Percentiles rank a stretch among this genome's conserved stretches.
Evolutionary conservation across 306 rosid species (phyloP).

Genomic region (Casuarina equisetifolia): DNA sequence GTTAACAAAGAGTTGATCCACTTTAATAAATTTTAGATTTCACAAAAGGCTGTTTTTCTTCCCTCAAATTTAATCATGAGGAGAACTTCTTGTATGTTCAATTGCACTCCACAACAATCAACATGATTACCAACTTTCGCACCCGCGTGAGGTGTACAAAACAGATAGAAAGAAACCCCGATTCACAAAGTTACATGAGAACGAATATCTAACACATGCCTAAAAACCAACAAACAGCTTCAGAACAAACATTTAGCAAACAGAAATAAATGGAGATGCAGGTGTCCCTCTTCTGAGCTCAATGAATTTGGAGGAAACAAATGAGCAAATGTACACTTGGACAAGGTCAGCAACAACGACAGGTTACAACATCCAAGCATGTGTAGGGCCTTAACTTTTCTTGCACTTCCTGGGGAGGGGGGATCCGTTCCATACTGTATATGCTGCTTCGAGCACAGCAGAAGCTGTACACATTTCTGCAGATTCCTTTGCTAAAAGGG

Average conservation of each 20-base stretch:
- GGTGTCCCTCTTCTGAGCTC: constrained; percentile 16
- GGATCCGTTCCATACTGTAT: constrained; percentile 58
- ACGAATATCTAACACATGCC: constrained; percentile 33
- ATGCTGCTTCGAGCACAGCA: constrained; percentile 51
- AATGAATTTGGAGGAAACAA: constrained; percentile 10
- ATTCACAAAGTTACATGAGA: constrained; percentile 7
- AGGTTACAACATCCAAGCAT: constrained; percentile 52
- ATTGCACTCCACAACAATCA: background rate
- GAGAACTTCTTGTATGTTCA: background rate
- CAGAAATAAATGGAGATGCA: constrained; percentile 25
- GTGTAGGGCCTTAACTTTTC: constrained; percentile 71
- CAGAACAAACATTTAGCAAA: constrained; percentile 23
- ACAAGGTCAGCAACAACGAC: constrained; percentile 77
- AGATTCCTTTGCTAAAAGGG: constrained; percentile 84
- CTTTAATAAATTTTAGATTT: too few relatives aligned
- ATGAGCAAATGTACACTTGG: constrained; percentile 15
- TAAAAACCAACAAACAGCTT: constrained; percentile 28
- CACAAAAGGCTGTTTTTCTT: too few relatives aligned
- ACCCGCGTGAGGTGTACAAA: too few relatives aligned
- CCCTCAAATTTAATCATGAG: background rate
- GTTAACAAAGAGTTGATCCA: too few relatives aligned
- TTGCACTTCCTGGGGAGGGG: constrained; percentile 57
- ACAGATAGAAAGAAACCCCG: too few relatives aligned
- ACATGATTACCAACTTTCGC: background rate
- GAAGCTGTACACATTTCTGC: constrained; percentile 69